Percentiles rank a stretch among this genome's conserved stretches.
phyloP scores from a whole-genome alignment of 176 grass and related monocot genomes.

The Musa troglodytarum region DNA sequence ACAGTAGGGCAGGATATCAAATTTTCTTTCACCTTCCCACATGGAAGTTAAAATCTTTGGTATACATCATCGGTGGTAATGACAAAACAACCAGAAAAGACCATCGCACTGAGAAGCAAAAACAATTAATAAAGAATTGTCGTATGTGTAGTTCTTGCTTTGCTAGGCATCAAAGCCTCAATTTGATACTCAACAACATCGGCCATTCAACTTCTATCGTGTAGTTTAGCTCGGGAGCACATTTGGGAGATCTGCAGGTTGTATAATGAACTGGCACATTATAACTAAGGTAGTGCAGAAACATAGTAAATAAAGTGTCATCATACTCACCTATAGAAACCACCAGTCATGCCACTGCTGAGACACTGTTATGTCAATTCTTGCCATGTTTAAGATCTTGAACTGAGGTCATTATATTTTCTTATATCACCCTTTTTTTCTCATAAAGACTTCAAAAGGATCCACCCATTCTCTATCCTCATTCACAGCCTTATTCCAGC shows the following conservation, averaged over 20 bases:
- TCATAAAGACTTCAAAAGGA: slow-evolving; percentile 36
- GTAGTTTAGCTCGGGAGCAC: too few relatives aligned
- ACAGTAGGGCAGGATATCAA: background rate
- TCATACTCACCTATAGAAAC: background rate
- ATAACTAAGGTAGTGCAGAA: background rate
- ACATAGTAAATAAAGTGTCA: background rate
- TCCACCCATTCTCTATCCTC: slow-evolving; percentile 80
- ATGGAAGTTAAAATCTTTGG: background rate
- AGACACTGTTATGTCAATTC: background rate
- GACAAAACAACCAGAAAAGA: background rate
- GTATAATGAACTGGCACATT: background rate
- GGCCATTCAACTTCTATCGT: too few relatives aligned
- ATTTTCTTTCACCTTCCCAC: background rate
- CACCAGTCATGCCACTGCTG: background rate
- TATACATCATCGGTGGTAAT: background rate
- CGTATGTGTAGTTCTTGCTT: background rate
- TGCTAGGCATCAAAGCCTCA: background rate
- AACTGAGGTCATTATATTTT: background rate
- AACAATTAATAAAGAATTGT: background rate
- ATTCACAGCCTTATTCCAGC: slow-evolving; percentile 69
- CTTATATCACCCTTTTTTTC: slow-evolving; percentile 1
- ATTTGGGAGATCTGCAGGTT: too few relatives aligned
- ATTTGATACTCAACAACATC: background rate
- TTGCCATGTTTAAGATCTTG: background rate
- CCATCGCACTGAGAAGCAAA: background rate